Conservation (phyloP, 495 filamentous ascomycete genomes). For the Astrothelium macrocarpum region DNA sequence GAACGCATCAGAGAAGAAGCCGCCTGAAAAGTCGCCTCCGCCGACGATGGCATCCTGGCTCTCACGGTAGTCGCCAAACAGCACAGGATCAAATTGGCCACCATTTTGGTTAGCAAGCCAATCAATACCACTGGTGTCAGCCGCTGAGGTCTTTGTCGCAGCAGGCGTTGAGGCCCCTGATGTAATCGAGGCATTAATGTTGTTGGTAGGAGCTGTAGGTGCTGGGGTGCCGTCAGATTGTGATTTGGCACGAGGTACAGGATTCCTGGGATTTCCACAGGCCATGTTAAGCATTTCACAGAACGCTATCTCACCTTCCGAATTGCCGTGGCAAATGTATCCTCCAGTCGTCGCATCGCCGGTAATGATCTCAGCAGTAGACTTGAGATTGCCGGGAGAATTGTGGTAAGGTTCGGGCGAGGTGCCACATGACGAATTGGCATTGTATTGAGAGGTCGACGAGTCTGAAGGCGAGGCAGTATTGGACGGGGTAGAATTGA, state of each 20-base stretch:
- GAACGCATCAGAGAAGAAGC: constrained; percentile 86
- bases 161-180: constrained; percentile 9
- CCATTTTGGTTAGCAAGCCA: constrained; percentile 78
- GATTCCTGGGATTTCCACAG: constrained; percentile 61
- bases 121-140: constrained; percentile 45
- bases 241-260: constrained; percentile 43
- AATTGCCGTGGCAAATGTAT: constrained; percentile 21
- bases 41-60: constrained; percentile 64
- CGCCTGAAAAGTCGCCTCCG: constrained; percentile 53
- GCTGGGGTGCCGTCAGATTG: constrained; percentile 27
- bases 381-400: constrained; percentile 34
- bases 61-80: constrained; percentile 92
- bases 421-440: constrained; percentile 78
- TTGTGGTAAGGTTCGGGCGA: constrained; percentile 57
- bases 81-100: constrained; percentile 79
- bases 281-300: constrained; percentile 64
- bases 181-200: neutral
- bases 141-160: constrained; percentile 24
- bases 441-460: constrained; percentile 49
- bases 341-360: neutral
- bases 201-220: constrained; percentile 10
- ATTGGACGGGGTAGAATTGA: constrained; percentile 36
- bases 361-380: neutral
- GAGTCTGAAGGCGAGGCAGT: constrained; percentile 49
- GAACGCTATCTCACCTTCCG: constrained; percentile 52